These are phyloP conservation scores for Scortechinia acanthostroma DNA, from an alignment of 2,329 filamentous ascomycete genomes.

Conservation along the genomic window DNA sequence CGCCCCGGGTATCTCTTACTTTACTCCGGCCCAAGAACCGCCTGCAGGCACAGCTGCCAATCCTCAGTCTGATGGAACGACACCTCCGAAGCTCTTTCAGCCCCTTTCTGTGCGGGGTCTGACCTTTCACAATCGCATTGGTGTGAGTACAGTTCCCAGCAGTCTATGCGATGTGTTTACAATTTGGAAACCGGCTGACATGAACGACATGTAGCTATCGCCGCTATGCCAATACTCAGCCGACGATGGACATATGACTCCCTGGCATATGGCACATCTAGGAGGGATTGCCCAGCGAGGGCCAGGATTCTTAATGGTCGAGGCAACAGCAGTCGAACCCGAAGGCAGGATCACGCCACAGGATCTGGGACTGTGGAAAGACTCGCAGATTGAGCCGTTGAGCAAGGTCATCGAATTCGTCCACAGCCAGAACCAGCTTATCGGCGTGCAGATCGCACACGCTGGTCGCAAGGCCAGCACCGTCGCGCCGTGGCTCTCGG, in stretches of 20 bases:
- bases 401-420: conserved; percentile 27
- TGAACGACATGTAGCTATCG: not conserved
- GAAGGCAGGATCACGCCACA: conserved; percentile 19
- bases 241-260: conserved; percentile 14
- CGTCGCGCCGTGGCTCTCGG: conserved; percentile 21
- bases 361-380: conserved; percentile 20
- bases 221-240: conserved; percentile 11
- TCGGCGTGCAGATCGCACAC: conserved; percentile 66
- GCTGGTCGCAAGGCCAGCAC: conserved; percentile 39
- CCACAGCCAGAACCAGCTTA: conserved; percentile 47
- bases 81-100: not conserved
- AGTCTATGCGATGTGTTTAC: not conserved
- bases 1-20: conserved; percentile 27
- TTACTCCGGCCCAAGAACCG: conserved; percentile 28
- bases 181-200: not conserved
- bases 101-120: not conserved
- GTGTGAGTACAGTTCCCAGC: too few relatives aligned
- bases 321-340: conserved; percentile 19
- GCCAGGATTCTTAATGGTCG: conserved; percentile 19
- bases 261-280: conserved; percentile 18
- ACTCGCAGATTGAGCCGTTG: conserved; percentile 23
- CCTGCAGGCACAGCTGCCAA: conserved; percentile 24
- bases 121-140: conserved; percentile 2
- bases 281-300: conserved; percentile 18
- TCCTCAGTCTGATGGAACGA: conserved; percentile 24